Evolutionary conservation across 352 stramenopile species (phyloP).

Genomic region (Blastocystis sp.): DNA sequence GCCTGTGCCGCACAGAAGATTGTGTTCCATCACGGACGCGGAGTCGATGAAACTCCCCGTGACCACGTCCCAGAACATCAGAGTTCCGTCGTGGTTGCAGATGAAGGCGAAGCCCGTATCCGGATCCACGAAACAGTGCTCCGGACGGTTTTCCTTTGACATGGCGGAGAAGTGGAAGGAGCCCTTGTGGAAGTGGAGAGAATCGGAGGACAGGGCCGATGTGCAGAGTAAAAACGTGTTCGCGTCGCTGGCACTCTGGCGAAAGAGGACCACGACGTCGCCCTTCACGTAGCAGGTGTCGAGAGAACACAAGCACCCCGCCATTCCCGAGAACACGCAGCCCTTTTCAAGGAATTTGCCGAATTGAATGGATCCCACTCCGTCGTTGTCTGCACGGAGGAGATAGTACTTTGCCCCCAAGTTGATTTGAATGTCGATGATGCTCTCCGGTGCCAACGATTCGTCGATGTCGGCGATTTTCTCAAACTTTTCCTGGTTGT

Average conservation of each 20-base stretch:
- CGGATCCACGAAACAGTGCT: background rate
- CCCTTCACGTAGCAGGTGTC: background rate
- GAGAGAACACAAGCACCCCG: constrained; percentile 26
- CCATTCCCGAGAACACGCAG: constrained; percentile 4
- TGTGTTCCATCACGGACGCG: background rate
- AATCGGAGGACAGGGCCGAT: background rate
- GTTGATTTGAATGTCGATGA: constrained; percentile 16
- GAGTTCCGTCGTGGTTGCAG: background rate
- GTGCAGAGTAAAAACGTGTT: background rate
- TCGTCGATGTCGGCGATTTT: constrained; percentile 11
- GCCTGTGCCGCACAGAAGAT: background rate
- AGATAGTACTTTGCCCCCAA: constrained; percentile 2
- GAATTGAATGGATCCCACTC: constrained; percentile 35
- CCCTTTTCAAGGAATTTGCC: background rate
- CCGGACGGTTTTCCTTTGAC: background rate
- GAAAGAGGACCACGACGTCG: background rate
- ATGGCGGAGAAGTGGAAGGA: background rate
- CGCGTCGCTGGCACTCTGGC: background rate
- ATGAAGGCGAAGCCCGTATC: background rate
- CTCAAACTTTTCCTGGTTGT: background rate
- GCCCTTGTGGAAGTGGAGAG: constrained; percentile 12
- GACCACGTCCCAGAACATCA: background rate
- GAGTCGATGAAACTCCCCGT: background rate
- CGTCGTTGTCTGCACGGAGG: constrained; percentile 1
- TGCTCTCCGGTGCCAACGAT: background rate